Evolutionary conservation across 2,329 filamentous ascomycete species (phyloP).

Genomic region (Epichloe baconii): DNA sequence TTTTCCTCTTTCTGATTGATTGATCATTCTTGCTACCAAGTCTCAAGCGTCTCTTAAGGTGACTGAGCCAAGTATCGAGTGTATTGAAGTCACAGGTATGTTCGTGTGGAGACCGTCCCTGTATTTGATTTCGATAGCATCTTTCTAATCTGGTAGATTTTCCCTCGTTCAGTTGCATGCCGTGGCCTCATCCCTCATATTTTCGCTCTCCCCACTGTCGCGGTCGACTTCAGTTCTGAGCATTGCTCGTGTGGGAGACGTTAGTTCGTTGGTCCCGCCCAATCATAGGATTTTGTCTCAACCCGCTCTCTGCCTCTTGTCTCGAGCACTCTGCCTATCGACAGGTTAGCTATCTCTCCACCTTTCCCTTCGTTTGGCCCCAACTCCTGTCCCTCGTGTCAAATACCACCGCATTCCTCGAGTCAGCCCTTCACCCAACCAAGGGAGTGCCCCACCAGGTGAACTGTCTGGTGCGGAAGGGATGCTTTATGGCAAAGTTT

Average conservation of each 20-base stretch:
- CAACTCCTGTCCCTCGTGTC: slow-evolving; percentile 8
- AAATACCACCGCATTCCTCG: slow-evolving; percentile 14
- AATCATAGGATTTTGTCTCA: slow-evolving; percentile 33
- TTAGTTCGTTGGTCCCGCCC: slow-evolving; percentile 50
- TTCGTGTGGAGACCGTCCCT: slow-evolving; percentile 5
- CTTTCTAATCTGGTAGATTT: slow-evolving; percentile 5
- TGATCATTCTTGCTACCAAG: background rate
- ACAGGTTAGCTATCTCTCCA: slow-evolving; percentile 35
- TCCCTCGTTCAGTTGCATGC: slow-evolving; percentile 23
- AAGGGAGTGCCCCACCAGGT: slow-evolving; percentile 16
- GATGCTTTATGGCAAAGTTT: slow-evolving; percentile 9
- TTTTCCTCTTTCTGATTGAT: background rate
- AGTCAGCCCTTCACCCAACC: slow-evolving; percentile 14
- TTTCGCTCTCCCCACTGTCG: slow-evolving; percentile 26
- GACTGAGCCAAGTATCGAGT: background rate
- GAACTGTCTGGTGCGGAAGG: slow-evolving; percentile 4
- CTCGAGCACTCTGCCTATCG: slow-evolving; percentile 24
- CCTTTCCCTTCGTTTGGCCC: slow-evolving; percentile 4
- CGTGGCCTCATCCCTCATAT: slow-evolving; percentile 22
- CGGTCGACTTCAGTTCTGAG: slow-evolving; percentile 29
- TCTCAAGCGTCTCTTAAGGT: background rate
- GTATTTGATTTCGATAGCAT: slow-evolving; percentile 7
- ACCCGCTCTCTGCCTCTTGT: slow-evolving; percentile 30
- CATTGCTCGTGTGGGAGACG: slow-evolving; percentile 43
- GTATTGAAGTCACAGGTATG: slow-evolving; percentile 14